phyloP scores from a whole-genome alignment of 257 asterid species.

The Solanum infundibuliforme region DNA sequence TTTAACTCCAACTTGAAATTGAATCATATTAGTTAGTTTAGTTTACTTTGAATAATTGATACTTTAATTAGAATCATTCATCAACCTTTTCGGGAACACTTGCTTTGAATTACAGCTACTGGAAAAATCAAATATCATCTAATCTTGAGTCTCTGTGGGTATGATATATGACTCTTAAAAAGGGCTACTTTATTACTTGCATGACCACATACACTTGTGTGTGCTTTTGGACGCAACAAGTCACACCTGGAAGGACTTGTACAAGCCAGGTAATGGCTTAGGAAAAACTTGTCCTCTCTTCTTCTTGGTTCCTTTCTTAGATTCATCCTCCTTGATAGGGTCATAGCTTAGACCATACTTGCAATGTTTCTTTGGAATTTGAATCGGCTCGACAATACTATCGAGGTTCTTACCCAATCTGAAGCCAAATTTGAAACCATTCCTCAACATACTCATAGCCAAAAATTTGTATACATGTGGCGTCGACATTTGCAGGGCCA shows the following conservation, averaged over 20 bases:
- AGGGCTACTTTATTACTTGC: background rate
- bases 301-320: background rate
- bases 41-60: background rate
- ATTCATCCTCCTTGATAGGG: background rate
- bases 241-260: background rate
- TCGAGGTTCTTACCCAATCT: background rate
- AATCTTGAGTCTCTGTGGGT: background rate
- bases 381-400: background rate
- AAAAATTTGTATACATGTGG: background rate
- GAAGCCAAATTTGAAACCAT: background rate
- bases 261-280: background rate
- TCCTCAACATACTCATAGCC: background rate
- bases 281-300: background rate
- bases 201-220: background rate
- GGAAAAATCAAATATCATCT: background rate
- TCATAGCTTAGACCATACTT: background rate
- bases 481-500: background rate
- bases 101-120: background rate
- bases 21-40: background rate
- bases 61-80: background rate
- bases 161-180: background rate
- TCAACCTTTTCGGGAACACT: background rate
- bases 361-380: background rate
- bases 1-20: background rate
- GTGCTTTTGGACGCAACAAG: background rate